Evolutionary conservation across 2,329 filamentous ascomycete genomes (phyloP).

Genomic region (Tolypocladium pustulatum): DNA sequence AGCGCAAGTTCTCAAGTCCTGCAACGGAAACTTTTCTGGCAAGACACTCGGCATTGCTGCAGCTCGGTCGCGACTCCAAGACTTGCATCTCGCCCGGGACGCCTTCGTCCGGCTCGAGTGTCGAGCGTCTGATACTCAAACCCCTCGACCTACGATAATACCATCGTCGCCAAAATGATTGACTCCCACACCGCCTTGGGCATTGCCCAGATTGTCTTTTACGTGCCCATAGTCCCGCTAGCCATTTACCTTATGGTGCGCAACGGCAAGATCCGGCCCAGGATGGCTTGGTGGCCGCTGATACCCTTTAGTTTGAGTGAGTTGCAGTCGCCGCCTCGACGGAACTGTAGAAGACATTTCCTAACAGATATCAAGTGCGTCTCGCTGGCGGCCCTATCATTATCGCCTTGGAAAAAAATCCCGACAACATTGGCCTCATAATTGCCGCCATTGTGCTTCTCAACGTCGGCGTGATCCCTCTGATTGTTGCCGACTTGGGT

Average conservation of each 20-base stretch:
- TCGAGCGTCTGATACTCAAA: not conserved
- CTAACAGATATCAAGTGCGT: constrained; percentile 8
- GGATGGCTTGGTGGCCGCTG: constrained; percentile 16
- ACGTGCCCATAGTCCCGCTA: constrained; percentile 13
- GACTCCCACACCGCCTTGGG: constrained; percentile 11
- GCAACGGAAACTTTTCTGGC: not conserved
- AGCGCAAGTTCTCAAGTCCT: not conserved
- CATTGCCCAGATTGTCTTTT: constrained; percentile 16
- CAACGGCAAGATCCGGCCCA: constrained; percentile 15
- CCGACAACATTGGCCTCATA: constrained; percentile 11
- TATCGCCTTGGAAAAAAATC: constrained; percentile 11
- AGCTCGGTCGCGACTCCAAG: not conserved
- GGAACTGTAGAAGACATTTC: not conserved
- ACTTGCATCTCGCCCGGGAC: not conserved
- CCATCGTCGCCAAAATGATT: constrained; percentile 3
- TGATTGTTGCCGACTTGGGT: constrained; percentile 14
- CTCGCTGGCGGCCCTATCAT: constrained; percentile 16
- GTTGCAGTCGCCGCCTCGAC: not conserved
- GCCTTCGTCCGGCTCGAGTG: not conserved
- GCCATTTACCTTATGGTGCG: constrained; percentile 12
- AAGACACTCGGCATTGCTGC: not conserved
- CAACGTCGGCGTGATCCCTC: constrained; percentile 17
- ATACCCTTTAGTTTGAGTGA: constrained; percentile 13
- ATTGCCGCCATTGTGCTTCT: constrained; percentile 15
- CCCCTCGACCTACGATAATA: no score